These are phyloP conservation scores for Solanum hybrid DNA, from an alignment of 305 asterid genomes.

Conservation along the genomic window DNA sequence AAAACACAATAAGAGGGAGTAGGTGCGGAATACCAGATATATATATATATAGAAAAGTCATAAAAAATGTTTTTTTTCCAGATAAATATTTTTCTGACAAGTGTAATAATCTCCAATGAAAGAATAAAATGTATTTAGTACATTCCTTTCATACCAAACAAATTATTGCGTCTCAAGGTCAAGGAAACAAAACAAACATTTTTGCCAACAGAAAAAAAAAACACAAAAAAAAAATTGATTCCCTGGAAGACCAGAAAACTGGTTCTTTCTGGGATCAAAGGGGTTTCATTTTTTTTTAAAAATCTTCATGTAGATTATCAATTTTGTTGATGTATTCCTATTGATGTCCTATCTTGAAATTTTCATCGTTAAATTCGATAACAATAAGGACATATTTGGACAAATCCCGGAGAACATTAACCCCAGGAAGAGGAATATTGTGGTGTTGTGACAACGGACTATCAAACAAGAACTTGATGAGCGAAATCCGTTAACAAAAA, in stretches of 20 bases:
- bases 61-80: neutral
- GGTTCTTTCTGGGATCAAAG: slow-evolving; percentile 2
- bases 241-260: slow-evolving; percentile 1
- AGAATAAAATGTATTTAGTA: neutral
- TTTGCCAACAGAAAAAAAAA: neutral
- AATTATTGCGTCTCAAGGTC: neutral
- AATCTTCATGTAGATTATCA: neutral
- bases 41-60: neutral
- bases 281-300: neutral
- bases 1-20: neutral
- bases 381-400: neutral
- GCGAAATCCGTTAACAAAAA: neutral
- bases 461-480: neutral
- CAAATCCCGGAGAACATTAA: neutral
- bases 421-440: neutral
- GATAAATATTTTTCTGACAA: neutral
- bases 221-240: neutral
- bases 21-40: too few relatives aligned
- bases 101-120: neutral
- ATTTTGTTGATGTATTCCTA: neutral
- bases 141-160: neutral
- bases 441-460: neutral
- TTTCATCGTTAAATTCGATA: neutral
- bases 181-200: neutral
- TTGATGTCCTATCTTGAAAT: neutral